phyloP scores from a whole-genome alignment of 2,329 filamentous ascomycete genomes.

The Coleophoma cylindrospora region DNA sequence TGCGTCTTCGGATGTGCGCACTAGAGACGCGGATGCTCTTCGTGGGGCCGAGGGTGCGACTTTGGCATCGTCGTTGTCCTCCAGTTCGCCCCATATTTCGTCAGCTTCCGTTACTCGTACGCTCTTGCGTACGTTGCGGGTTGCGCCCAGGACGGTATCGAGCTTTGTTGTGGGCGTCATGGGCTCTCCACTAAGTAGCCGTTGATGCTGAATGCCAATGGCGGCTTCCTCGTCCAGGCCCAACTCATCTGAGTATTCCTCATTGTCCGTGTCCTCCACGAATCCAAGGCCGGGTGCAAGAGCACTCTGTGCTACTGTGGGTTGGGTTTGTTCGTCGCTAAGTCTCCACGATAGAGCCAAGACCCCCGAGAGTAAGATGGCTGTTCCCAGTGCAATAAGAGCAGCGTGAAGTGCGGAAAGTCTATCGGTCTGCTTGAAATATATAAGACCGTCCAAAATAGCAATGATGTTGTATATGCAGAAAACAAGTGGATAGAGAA shows the following conservation, averaged over 20 bases:
- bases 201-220: constrained; percentile 22
- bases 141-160: constrained; percentile 23
- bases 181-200: constrained; percentile 21
- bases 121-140: constrained; percentile 19
- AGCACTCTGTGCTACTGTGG: constrained; percentile 58
- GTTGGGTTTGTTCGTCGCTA: constrained; percentile 67
- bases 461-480: constrained; percentile 99
- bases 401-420: constrained; percentile 72
- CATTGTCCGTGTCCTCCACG: constrained; percentile 63
- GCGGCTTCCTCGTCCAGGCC: constrained; percentile 28
- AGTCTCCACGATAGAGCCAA: constrained; percentile 91
- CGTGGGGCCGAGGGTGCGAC: constrained; percentile 13
- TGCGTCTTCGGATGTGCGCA: constrained; percentile 1
- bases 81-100: constrained; percentile 85
- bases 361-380: constrained; percentile 81
- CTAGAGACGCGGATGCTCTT: constrained; percentile 8
- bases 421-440: constrained; percentile 83
- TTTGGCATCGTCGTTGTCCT: constrained; percentile 55
- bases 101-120: constrained; percentile 52
- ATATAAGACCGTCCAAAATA: constrained; percentile 94
- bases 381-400: constrained; percentile 80
- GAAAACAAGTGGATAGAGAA: constrained; percentile 95
- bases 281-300: constrained; percentile 80
- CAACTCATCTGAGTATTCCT: constrained; percentile 45
- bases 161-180: constrained; percentile 25